phyloP scores from a whole-genome alignment of 2,329 filamentous ascomycete species.

The Sclerotinia glacialis region DNA sequence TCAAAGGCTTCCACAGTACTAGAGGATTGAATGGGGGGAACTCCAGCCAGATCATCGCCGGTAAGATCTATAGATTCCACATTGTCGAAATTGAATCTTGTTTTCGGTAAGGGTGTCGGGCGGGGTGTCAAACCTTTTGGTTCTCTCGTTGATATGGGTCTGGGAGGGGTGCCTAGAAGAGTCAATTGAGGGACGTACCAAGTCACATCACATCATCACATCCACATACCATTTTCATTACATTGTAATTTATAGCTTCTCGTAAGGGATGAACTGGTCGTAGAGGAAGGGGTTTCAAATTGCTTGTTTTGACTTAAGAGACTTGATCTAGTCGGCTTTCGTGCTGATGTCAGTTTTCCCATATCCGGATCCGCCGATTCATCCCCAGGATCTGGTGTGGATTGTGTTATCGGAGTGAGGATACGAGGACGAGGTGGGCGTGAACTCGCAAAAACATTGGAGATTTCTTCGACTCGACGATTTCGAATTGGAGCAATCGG shows the following conservation, averaged over 20 bases:
- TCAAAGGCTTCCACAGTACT: slow-evolving; percentile 33
- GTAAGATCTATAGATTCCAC: slow-evolving; percentile 40
- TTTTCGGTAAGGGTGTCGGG: slow-evolving; percentile 36
- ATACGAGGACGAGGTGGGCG: slow-evolving; percentile 31
- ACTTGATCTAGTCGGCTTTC: slow-evolving; percentile 31
- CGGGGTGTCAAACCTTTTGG: slow-evolving; percentile 24
- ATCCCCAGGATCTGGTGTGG: slow-evolving; percentile 21
- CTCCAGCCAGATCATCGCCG: slow-evolving; percentile 28
- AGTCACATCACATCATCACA: slow-evolving; percentile 23
- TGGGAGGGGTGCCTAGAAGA: slow-evolving; percentile 31
- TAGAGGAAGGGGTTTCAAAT: slow-evolving; percentile 38
- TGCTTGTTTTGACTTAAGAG: slow-evolving; percentile 36
- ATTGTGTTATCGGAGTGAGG: slow-evolving; percentile 25
- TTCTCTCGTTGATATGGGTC: slow-evolving; percentile 21
- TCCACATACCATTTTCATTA: slow-evolving; percentile 29
- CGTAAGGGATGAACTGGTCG: slow-evolving; percentile 30
- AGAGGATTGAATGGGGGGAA: slow-evolving; percentile 25
- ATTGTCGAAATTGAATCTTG: slow-evolving; percentile 25
- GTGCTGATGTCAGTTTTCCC: slow-evolving; percentile 36
- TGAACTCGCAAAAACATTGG: slow-evolving; percentile 30
- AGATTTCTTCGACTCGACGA: slow-evolving; percentile 23
- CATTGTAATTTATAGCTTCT: slow-evolving; percentile 30
- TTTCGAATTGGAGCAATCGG: slow-evolving; percentile 24
- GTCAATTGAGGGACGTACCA: slow-evolving; percentile 3
- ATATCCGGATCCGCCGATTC: slow-evolving; percentile 31